Conservation (phyloP, 2,329 filamentous ascomycete species). For the Colletotrichum sp. region DNA sequence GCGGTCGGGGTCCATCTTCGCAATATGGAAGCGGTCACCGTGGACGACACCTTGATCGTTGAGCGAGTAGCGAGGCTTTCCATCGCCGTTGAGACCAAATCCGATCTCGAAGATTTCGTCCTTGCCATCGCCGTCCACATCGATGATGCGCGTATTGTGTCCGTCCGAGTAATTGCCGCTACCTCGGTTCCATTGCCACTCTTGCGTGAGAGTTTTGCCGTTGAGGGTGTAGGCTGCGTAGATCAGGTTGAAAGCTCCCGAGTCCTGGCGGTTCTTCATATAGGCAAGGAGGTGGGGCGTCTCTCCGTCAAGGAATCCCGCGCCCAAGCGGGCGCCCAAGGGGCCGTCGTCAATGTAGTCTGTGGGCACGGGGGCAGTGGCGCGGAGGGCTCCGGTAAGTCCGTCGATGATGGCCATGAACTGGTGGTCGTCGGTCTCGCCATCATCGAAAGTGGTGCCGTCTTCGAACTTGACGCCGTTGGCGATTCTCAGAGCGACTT, state of each 20-base stretch:
- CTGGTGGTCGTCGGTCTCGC: conserved; percentile 18
- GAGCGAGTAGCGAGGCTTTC: conserved; percentile 22
- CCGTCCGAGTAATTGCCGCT: conserved; percentile 19
- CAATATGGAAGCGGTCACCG: conserved; percentile 26
- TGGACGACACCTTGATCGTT: conserved; percentile 22
- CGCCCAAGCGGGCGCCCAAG: conserved; percentile 21
- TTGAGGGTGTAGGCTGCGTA: conserved; percentile 24
- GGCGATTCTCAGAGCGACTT: conserved; percentile 26
- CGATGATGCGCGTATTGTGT: conserved; percentile 27
- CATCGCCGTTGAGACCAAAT: conserved; percentile 26
- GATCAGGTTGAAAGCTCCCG: conserved; percentile 14
- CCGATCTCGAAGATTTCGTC: conserved; percentile 26
- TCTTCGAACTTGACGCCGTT: conserved; percentile 26
- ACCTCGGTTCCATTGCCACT: conserved; percentile 26
- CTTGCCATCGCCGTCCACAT: conserved; percentile 23
- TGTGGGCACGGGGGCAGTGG: neutral
- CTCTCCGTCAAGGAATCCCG: conserved; percentile 23
- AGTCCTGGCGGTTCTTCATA: conserved; percentile 23
- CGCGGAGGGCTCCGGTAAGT: conserved; percentile 20
- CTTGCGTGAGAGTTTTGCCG: conserved; percentile 12
- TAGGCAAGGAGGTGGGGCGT: conserved; percentile 22
- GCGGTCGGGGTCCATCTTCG: conserved; percentile 26
- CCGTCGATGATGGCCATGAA: conserved; percentile 26
- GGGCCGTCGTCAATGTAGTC: conserved; percentile 15
- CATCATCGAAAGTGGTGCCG: conserved; percentile 15